Base-by-base conservation (phyloP, 148 eudicot species). In the Fagopyrum tataricum region DNA sequence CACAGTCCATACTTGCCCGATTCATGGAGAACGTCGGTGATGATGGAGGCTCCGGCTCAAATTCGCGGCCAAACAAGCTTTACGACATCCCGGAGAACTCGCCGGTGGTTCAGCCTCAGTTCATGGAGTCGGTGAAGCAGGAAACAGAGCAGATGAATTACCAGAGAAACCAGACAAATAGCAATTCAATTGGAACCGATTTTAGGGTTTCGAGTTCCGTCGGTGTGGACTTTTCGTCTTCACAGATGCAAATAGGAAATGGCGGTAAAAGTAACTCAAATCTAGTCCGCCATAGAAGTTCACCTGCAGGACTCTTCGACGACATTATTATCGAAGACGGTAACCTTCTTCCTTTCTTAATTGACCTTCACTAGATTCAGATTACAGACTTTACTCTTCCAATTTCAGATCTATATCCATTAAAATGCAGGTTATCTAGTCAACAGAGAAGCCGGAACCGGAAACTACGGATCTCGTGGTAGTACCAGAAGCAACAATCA, bases 251-350 rank as follows among this genome's bases (percentile, higher is more conserved):
- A 79, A 79, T 80, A 72, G 79, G 39, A 26, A 64, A 67, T 64
- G 56, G 72, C 56, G 83, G 85, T 72, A 78, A 77, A 37, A 74
- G 67, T 31, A 81, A 71, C 77, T 73, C 81, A 15, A 81, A 80
- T 82, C 93, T 95, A 24, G 74, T 84, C 47, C 93, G 99, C 7
- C 90, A 95, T 67, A 88, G 87, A 79, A 95, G 97, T 72, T 90
- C 92, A 1, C 99, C 99, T 51, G 97, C 96, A 44, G 93, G 93
- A 24, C 83, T 91, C 44, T 88, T 95, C 69, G 83, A 81, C 69
- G 80, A 83, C 78, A 70, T 87, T 12, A 76, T 83, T 55, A 67
- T 87, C 0, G 92, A 90, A 55, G 59, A 77, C 42, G 96, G 98
- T 93, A 89, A 49, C 24, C 70, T 24, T 24, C 47, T 21, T 51